A percentile compares a stretch with the other conserved stretches of the same genome.
Evolutionary conservation across 345 rosid species (phyloP).

Genomic region (Citrus sp.): DNA sequence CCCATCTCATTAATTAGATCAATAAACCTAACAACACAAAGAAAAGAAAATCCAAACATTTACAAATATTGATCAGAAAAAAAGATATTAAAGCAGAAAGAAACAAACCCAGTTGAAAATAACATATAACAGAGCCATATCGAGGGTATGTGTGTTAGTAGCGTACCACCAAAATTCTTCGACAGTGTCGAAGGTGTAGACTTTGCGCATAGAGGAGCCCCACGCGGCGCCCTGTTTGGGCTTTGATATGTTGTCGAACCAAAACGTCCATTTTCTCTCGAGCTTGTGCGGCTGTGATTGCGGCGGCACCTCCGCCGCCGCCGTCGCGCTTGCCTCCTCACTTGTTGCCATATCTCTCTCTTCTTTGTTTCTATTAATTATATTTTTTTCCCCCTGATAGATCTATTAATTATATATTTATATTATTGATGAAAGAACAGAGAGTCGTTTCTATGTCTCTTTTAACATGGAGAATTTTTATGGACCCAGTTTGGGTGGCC

Average conservation of each 20-base stretch:
- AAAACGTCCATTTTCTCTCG: slow-evolving; percentile 87
- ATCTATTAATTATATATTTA: no score
- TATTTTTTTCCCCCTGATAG: no score
- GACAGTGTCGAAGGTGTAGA: slow-evolving; percentile 82
- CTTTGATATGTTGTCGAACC: slow-evolving; percentile 86
- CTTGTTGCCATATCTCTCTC: slow-evolving; percentile 24
- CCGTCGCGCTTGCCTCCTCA: slow-evolving; percentile 32
- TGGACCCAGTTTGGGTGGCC: neutral
- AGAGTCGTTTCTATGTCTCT: neutral
- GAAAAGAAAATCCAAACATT: neutral
- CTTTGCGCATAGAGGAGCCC: slow-evolving; percentile 78
- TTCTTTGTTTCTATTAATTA: neutral
- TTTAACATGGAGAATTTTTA: neutral
- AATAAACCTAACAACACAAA: neutral
- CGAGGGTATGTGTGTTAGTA: neutral
- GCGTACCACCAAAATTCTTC: slow-evolving; percentile 91
- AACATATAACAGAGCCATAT: neutral
- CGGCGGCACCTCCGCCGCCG: slow-evolving; percentile 31
- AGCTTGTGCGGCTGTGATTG: slow-evolving; percentile 59
- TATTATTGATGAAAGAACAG: no score
- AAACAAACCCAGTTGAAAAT: neutral
- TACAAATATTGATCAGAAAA: neutral
- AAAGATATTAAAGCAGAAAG: neutral
- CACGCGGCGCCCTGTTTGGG: slow-evolving; percentile 79
- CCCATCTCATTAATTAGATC: neutral